Conservation (phyloP, 495 filamentous ascomycete species). For the Paragyromitra xinjiangensis region DNA sequence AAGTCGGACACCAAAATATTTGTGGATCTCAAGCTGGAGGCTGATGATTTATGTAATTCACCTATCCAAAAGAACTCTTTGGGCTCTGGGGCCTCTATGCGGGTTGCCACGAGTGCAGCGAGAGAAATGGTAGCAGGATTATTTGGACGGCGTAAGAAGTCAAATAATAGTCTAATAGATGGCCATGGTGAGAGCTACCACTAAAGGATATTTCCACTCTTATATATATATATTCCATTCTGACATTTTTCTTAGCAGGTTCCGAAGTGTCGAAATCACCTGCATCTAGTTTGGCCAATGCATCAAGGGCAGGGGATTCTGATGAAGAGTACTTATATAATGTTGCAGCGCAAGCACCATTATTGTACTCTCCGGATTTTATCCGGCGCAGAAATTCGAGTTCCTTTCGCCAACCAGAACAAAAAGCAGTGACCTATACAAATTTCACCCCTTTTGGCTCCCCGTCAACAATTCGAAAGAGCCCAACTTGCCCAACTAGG, state of each 20-base stretch:
- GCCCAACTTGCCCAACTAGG: neutral
- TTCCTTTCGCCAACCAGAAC: neutral
- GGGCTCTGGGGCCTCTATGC: slow-evolving; percentile 1
- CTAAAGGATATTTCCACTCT: neutral
- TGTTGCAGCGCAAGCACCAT: neutral
- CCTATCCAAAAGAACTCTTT: neutral
- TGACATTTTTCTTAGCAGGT: neutral
- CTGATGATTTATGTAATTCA: neutral
- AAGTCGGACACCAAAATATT: slow-evolving; percentile 8
- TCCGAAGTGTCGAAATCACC: slow-evolving; percentile 10
- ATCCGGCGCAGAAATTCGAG: neutral
- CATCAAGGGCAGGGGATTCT: neutral
- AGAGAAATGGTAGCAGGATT: slow-evolving; percentile 27
- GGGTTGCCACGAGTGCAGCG: slow-evolving; percentile 10
- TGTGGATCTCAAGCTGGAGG: neutral
- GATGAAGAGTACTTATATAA: slow-evolving; percentile 33
- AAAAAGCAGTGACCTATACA: neutral
- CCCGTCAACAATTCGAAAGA: neutral
- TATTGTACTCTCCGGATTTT: neutral
- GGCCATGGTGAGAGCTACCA: neutral
- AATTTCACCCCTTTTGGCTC: slow-evolving; percentile 2
- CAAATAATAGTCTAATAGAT: slow-evolving; percentile 9
- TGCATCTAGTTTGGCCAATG: neutral
- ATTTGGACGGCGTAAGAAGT: slow-evolving; percentile 23
- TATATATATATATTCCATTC: neutral